A percentile compares a stretch with the other conserved stretches of the same genome.
Evolutionary conservation across 352 stramenopile genomes (phyloP).

Genomic region (Pythium phragmitis): DNA sequence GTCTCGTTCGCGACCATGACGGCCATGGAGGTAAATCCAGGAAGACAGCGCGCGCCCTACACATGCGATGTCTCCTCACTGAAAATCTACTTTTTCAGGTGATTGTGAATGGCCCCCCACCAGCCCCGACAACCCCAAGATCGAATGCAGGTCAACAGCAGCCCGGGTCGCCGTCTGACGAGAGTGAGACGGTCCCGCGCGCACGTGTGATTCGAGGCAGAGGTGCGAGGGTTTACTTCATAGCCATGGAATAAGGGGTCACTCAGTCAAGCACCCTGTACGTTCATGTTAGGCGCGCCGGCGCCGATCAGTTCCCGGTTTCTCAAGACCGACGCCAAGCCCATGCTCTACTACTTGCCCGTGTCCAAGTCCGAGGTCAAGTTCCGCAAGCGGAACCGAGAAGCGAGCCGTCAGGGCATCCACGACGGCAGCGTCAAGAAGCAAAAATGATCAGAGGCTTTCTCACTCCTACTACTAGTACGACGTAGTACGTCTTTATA

Average conservation of each 20-base stretch:
- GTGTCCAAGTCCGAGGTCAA: slow-evolving; percentile 66
- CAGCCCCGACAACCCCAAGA: no score
- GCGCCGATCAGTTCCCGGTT: slow-evolving; percentile 75
- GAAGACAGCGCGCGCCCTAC: background rate
- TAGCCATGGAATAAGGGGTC: background rate
- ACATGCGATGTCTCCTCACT: no score
- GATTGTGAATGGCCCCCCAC: background rate
- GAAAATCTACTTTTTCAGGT: background rate
- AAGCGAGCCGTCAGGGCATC: slow-evolving; percentile 12
- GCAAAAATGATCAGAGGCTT: background rate
- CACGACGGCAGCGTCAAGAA: background rate
- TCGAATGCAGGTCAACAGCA: background rate
- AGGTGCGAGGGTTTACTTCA: background rate
- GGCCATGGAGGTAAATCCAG: slow-evolving; percentile 43
- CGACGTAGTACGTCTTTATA: no score
- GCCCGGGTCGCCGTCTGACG: background rate
- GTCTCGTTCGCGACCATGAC: slow-evolving; percentile 39
- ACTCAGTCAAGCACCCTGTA: background rate
- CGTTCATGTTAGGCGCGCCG: slow-evolving; percentile 1
- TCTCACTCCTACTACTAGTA: no score
- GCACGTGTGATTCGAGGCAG: slow-evolving; percentile 8
- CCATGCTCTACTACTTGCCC: slow-evolving; percentile 80
- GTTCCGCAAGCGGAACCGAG: slow-evolving; percentile 26
- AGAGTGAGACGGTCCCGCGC: background rate
- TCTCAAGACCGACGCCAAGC: slow-evolving; percentile 72